Conservation (phyloP, 495 filamentous ascomycete species). For the Neurospora discreta region DNA sequence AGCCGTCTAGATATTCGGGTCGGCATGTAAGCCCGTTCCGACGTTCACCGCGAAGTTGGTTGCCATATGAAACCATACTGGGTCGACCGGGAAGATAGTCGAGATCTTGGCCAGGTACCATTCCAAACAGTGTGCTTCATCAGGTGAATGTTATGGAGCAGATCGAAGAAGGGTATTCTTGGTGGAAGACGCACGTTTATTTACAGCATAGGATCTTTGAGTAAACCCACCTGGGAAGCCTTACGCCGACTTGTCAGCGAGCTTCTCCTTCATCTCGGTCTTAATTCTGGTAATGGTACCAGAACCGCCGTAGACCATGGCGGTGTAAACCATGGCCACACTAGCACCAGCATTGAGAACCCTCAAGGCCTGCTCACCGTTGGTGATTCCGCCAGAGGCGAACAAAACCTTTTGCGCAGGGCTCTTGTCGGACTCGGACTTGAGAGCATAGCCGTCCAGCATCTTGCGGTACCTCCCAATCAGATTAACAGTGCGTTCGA, state of each 20-base stretch:
- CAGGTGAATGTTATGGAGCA: background rate
- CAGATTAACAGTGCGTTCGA: conserved; percentile 61
- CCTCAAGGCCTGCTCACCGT: conserved; percentile 66
- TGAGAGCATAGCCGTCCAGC: conserved; percentile 46
- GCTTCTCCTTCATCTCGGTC: conserved; percentile 58
- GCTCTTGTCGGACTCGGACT: conserved; percentile 6
- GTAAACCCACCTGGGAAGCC: background rate
- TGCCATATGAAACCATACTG: background rate
- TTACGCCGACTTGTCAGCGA: conserved; percentile 5
- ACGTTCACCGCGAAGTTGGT: background rate
- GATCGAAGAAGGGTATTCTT: background rate
- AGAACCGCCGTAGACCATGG: conserved; percentile 72
- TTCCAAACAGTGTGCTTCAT: background rate
- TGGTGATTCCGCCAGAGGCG: conserved; percentile 82
- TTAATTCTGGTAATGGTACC: conserved; percentile 83
- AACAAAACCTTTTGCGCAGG: conserved; percentile 68
- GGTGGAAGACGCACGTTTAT: background rate
- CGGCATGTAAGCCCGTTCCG: background rate
- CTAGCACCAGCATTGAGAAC: conserved; percentile 76
- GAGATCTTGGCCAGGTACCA: background rate
- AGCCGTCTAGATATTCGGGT: background rate
- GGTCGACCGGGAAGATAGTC: background rate
- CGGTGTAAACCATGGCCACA: conserved; percentile 74
- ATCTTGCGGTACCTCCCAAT: conserved; percentile 67
- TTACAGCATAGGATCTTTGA: background rate